These are phyloP conservation scores for Stemphylium beticola DNA, from an alignment of 2,329 filamentous ascomycete genomes.

Conservation along the genomic window DNA sequence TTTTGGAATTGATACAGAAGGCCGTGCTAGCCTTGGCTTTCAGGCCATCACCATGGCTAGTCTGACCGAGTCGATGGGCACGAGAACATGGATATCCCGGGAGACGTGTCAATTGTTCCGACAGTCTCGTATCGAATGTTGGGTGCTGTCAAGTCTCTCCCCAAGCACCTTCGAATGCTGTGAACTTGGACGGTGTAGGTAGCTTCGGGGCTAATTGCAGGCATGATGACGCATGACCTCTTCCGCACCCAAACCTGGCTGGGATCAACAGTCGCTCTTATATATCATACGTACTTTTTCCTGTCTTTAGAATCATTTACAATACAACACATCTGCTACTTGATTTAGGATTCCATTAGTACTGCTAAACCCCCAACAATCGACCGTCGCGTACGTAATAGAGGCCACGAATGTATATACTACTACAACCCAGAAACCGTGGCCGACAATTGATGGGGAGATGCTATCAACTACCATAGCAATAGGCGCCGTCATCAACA, in stretches of 20 bases:
- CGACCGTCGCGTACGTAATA: too few relatives aligned
- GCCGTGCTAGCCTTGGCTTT: slow-evolving; percentile 15
- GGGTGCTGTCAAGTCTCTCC: not conserved
- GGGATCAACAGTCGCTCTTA: too few relatives aligned
- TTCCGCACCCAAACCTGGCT: not conserved
- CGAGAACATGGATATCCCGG: not conserved
- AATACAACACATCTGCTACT: too few relatives aligned
- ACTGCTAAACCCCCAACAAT: too few relatives aligned
- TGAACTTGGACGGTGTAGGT: not conserved
- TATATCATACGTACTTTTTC: too few relatives aligned
- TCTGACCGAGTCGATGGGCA: not conserved
- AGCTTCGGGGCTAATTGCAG: not conserved
- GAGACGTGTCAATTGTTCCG: not conserved
- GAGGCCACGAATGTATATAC: too few relatives aligned
- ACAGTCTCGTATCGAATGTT: not conserved
- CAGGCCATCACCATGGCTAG: slow-evolving; percentile 8
- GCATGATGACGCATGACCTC: not conserved
- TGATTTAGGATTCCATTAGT: too few relatives aligned
- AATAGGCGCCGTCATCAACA: not conserved
- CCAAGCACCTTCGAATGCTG: not conserved
- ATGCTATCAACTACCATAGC: not conserved
- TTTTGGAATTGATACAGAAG: slow-evolving; percentile 12
- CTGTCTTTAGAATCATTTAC: too few relatives aligned
- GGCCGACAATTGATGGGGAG: not conserved
- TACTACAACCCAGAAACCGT: too few relatives aligned